Base-by-base conservation (phyloP, 148 eudicot genomes). In the Rhododendron ferrugineum region DNA sequence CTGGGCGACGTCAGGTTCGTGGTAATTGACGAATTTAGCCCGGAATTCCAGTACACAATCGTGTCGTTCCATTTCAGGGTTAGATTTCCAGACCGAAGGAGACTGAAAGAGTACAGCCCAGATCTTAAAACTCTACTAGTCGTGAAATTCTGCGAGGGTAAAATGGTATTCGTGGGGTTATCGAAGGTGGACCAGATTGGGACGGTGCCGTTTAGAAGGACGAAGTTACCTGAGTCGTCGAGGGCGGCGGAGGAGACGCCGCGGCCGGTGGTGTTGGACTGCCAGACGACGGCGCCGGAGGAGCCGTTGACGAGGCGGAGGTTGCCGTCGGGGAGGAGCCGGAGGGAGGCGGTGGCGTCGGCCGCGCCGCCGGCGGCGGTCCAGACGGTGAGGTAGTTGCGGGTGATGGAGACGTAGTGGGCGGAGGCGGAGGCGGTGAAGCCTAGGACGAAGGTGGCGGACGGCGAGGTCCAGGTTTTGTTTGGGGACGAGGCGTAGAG, bases 101-200 rank as follows among this genome's bases (percentile, higher is more conserved):
- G 88, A 20, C 26, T 54, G 88, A 93, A 96, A 0, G 95, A 89
- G 90, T 93, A 96, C 20, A 81, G 74, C 82, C 97, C 98, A 75
- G 94, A 90, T 56, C 89, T 22, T 10, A 96, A 86, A 11, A 62
- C 62, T 70, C 83, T 87, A 44, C 84, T 73, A 26, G 81, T 40
- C 18, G 86, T 85, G 85, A 96, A 90, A 86, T 89, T 90, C 85
- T 93, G 95, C 0, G 86, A 77, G 36, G 94, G 93, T 11, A 96
- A 88, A 40, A 96, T 80, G 0, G 94, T 88, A 84, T 93, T 92
- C 26, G 94, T 92, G 0, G 98, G 98, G 79, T 92, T 84, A 80
- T 94, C 95, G 85, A 94, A 96, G 47, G 89, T 90, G 18, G 92
- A 86, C 98, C 98, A 96, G n/a, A 56, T 23, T 3, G 87, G 50